Evolutionary conservation across 1,139 yeast genomes (phyloP).

Genomic region (Hansenula lynferdii): DNA sequence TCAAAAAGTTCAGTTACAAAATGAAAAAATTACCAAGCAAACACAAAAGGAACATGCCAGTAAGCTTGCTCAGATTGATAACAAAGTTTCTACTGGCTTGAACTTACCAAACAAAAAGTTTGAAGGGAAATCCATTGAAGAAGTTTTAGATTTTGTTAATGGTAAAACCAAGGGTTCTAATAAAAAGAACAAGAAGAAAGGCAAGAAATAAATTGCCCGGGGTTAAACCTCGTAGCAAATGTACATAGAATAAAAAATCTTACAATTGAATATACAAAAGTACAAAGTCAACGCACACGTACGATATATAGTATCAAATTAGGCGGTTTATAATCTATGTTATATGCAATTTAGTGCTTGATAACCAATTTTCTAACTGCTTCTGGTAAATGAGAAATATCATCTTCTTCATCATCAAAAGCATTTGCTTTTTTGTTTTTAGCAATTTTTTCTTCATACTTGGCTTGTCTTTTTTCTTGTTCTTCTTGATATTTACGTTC

Average conservation of each 20-base stretch:
- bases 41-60: slow-evolving; percentile 11
- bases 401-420: slow-evolving; percentile 23
- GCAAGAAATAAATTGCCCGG: slow-evolving; percentile 5
- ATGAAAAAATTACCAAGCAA: slow-evolving; percentile 11
- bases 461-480: slow-evolving; percentile 21
- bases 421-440: slow-evolving; percentile 18
- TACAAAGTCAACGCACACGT: too few species aligned
- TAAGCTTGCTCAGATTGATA: too few species aligned
- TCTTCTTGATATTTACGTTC: slow-evolving; percentile 26
- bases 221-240: too few species aligned
- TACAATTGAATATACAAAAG: too few species aligned
- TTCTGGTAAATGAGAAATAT: slow-evolving; percentile 24
- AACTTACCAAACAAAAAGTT: slow-evolving; percentile 44
- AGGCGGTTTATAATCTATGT: too few species aligned
- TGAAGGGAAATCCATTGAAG: slow-evolving; percentile 61
- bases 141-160: slow-evolving; percentile 61
- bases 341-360: too few species aligned
- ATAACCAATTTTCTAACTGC: slow-evolving; percentile 24
- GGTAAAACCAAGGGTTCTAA: slow-evolving; percentile 35
- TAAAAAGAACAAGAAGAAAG: slow-evolving; percentile 21
- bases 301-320: too few species aligned
- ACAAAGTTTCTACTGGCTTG: too few species aligned
- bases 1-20: slow-evolving; percentile 11
- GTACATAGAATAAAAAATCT: too few species aligned
- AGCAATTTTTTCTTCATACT: slow-evolving; percentile 19